Evolutionary conservation across 1,139 yeast species (phyloP).

Genomic region (Kodamaea alishanica): DNA sequence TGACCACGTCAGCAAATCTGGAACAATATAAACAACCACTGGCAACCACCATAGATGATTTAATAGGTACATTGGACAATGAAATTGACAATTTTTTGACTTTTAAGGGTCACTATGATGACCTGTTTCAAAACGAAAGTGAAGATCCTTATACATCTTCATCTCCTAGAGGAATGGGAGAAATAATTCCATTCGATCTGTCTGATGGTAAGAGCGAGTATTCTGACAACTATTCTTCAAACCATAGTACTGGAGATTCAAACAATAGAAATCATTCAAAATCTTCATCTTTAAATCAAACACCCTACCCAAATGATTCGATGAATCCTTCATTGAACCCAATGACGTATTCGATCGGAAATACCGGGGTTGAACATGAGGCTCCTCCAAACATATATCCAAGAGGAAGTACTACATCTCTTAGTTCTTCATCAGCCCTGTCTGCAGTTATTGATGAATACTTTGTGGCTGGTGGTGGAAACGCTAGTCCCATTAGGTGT

Average conservation of each 20-base stretch:
- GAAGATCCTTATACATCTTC: not conserved
- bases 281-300: not conserved
- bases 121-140: slow-evolving; percentile 1
- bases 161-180: too few species aligned
- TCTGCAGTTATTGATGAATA: slow-evolving; percentile 6
- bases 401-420: slow-evolving; percentile 6
- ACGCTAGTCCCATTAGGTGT: slow-evolving; percentile 1
- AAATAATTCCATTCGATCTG: not conserved
- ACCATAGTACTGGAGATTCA: too few species aligned
- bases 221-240: slow-evolving; percentile 2
- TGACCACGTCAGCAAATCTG: too few species aligned
- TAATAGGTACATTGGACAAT: slow-evolving; percentile 18
- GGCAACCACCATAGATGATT: slow-evolving; percentile 12
- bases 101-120: slow-evolving; percentile 3
- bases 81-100: slow-evolving; percentile 16
- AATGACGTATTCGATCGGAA: not conserved
- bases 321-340: slow-evolving; percentile 8
- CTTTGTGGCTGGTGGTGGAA: not conserved
- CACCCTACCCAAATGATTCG: slow-evolving; percentile 10
- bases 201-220: slow-evolving; percentile 4
- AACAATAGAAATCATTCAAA: too few species aligned
- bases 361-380: slow-evolving; percentile 1
- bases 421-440: slow-evolving; percentile 7
- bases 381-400: slow-evolving; percentile 5
- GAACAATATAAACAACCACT: not conserved